These are phyloP conservation scores for Schizosaccharomyces octosporus DNA, from an alignment of 805 yeast species.

Conservation along the genomic window DNA sequence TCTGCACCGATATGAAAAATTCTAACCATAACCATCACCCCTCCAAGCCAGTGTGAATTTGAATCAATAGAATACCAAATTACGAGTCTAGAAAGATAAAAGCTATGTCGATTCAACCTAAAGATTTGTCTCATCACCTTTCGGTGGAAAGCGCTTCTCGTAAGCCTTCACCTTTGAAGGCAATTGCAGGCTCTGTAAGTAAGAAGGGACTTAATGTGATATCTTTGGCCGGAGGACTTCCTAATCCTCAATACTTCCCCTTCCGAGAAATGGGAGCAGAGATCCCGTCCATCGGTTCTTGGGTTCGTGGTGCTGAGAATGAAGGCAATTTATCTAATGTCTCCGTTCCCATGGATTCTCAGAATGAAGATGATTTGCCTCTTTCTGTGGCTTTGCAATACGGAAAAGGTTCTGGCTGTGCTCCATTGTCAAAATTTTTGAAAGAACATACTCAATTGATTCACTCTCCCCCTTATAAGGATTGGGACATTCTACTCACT, in stretches of 20 bases:
- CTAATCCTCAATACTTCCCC: constrained; percentile 75
- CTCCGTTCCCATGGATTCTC: constrained; percentile 18
- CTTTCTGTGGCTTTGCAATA: constrained; percentile 76
- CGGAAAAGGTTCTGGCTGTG: constrained; percentile 63
- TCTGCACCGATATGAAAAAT: too few relatives aligned
- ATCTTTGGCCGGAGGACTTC: constrained; percentile 89
- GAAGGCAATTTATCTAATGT: constrained; percentile 7
- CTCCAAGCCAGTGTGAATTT: too few relatives aligned
- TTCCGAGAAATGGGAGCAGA: constrained; percentile 52
- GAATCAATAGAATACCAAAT: too few relatives aligned
- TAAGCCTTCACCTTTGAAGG: constrained; percentile 56
- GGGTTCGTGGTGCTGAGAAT: constrained; percentile 25
- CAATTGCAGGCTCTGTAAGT: constrained; percentile 40
- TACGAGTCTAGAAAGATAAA: neutral
- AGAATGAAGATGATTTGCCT: constrained; percentile 27
- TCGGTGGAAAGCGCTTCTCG: constrained; percentile 62
- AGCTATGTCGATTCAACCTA: neutral
- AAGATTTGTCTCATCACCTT: constrained; percentile 44
- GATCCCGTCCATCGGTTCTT: constrained; percentile 32
- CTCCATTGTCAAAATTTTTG: constrained; percentile 38
- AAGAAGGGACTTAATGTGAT: constrained; percentile 38
- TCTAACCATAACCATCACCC: too few relatives aligned
- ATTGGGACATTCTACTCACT: constrained; percentile 50
- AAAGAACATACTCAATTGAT: constrained; percentile 33
- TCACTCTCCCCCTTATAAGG: constrained; percentile 28